Evolutionary conservation across 2,329 filamentous ascomycete species (phyloP), one percentile per base, ranked within the genome.

Genomic region (Cladosporium sp.): DNA sequence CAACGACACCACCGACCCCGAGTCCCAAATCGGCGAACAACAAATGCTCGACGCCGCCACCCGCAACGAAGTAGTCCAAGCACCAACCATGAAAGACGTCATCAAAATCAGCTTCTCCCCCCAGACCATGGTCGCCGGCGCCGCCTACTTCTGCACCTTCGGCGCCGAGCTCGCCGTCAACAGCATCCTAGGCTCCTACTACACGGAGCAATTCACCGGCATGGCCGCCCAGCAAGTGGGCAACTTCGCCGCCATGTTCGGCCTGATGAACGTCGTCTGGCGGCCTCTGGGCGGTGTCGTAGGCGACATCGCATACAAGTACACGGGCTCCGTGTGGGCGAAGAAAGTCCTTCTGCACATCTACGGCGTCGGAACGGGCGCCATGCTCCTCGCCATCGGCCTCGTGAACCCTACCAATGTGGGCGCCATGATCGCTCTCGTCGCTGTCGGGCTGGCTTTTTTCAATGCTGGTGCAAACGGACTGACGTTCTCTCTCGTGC

Each of bases 391-490:
- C 55, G 73, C 78, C n/a, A 82, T 85, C 55, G 83, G 84, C 3
- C 60, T 80, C n/a, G 64, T 77, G 0, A 72, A 93, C 65, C 78
- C 86, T 0, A 77, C 82, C 20, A 63, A 77, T 19, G 67, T 84
- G 41, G 69, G 76, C 6, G 82, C 79, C 2, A 84, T 94, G 76
- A 83, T 93, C 50, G 88, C 86, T 1, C 80, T 95, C 5, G 72
- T 94, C 7, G 84, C 84, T 1, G 83, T 84, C 1, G 78, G 88
- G 8, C 78, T 90, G 71, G 88, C 86, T 1, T 77, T 95, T 64
- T 95, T 95, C 72, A 70, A 90, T 38, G 88, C 94, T 66, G 88
- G 86, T 2, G 84, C 83, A 36, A 95, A 95, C 64, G 91, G 91
- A 0, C 83, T 88, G 35, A 93, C 88, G 70, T 95, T 93, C 68